Conservation (phyloP, 345 rosid genomes). For the Linum tenue region DNA sequence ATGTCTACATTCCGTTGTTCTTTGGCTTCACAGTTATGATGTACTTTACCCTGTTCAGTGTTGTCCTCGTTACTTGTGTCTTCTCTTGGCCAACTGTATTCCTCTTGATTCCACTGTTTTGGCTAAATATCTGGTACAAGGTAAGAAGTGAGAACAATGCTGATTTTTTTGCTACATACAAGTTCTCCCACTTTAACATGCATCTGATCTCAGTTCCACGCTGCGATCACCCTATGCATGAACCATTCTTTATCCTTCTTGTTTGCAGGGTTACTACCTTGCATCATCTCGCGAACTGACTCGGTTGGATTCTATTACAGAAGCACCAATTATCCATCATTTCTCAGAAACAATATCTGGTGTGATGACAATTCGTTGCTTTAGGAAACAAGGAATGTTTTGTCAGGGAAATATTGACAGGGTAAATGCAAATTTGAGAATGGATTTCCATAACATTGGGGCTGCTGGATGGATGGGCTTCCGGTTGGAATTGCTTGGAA, state of each 20-base stretch:
- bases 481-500: constrained; percentile 74
- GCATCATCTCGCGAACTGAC: constrained; percentile 82
- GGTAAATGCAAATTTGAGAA: constrained; percentile 51
- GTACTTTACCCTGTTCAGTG: constrained; percentile 68
- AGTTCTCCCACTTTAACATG: background rate
- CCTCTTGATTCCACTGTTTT: constrained; percentile 45
- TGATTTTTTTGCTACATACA: background rate
- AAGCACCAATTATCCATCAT: constrained; percentile 77
- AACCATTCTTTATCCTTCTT: background rate
- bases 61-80: constrained; percentile 51
- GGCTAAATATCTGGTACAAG: constrained; percentile 58
- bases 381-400: constrained; percentile 60
- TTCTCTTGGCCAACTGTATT: constrained; percentile 57
- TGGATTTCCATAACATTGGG: constrained; percentile 57
- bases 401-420: constrained; percentile 31
- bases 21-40: constrained; percentile 51
- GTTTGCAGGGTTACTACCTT: constrained; percentile 66
- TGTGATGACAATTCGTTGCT: constrained; percentile 63
- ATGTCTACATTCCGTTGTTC: constrained; percentile 64
- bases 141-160: constrained; percentile 37
- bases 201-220: background rate
- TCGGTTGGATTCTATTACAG: constrained; percentile 66
- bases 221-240: background rate
- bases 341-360: constrained; percentile 78
- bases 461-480: constrained; percentile 85